Evolutionary conservation across 2,329 filamentous ascomycete species (phyloP).

Genomic region (Aspergillus chevalieri): DNA sequence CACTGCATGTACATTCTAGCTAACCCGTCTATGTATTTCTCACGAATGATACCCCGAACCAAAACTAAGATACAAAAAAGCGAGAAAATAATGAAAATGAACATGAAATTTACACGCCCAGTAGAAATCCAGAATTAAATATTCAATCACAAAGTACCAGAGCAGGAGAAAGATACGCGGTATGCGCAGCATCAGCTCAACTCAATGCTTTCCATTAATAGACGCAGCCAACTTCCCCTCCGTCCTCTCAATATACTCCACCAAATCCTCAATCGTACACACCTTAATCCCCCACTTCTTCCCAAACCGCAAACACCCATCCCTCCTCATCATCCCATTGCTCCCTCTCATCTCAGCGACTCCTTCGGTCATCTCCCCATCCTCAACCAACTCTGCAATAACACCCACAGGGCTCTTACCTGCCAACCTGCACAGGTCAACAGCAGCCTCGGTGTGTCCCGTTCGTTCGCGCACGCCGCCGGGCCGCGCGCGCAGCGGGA

Average conservation of each 20-base stretch:
- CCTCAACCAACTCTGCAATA: conserved; percentile 88
- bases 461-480: conserved; percentile 74
- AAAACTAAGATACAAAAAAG: neutral
- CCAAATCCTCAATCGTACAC: conserved; percentile 90
- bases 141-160: conserved; percentile 1
- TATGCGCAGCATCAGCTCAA: neutral
- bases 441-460: conserved; percentile 89
- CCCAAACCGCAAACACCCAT: conserved; percentile 83
- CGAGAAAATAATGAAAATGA: neutral
- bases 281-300: conserved; percentile 83
- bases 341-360: conserved; percentile 58
- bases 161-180: conserved; percentile 1
- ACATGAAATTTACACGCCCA: neutral
- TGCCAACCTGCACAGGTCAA: conserved; percentile 81
- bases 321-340: conserved; percentile 82
- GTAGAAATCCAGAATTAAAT: conserved; percentile 1
- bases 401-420: conserved; percentile 71
- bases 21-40: too few species aligned
- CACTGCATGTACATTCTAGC: too few species aligned
- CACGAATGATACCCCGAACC: too few species aligned
- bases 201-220: conserved; percentile 32
- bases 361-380: conserved; percentile 67
- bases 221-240: conserved; percentile 46
- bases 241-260: conserved; percentile 68
- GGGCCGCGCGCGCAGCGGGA: conserved; percentile 71